A percentile compares a stretch with the other conserved stretches of the same genome.
These are phyloP conservation scores for Populus alba DNA, from an alignment of 345 rosid species.

Conservation along the genomic window DNA sequence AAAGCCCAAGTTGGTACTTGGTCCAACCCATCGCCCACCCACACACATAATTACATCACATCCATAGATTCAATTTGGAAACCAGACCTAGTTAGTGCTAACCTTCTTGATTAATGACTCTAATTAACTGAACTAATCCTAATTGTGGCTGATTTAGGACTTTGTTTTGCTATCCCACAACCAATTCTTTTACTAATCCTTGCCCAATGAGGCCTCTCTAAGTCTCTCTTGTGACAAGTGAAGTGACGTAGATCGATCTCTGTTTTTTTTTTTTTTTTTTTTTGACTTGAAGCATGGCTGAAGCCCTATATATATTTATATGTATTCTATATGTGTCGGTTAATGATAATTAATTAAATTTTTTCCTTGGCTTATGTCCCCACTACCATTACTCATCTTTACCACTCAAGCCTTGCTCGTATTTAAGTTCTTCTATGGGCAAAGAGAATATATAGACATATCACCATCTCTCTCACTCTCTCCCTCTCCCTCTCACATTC, in stretches of 20 bases:
- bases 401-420: neutral
- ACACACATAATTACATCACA: neutral
- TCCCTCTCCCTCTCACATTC: constrained; percentile 15
- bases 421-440: constrained; percentile 22
- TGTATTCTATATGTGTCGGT: neutral
- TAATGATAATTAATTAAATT: neutral
- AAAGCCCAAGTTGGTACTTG: constrained; percentile 30
- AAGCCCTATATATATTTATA: neutral
- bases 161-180: neutral
- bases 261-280: too few relatives aligned
- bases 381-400: constrained; percentile 4
- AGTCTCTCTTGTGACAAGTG: constrained; percentile 14
- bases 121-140: neutral
- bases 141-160: neutral
- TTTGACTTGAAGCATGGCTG: neutral
- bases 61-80: neutral
- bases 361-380: constrained; percentile 5
- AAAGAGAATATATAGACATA: constrained; percentile 42
- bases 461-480: constrained; percentile 32
- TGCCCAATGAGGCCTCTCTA: constrained; percentile 11
- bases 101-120: neutral
- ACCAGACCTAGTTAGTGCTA: too few relatives aligned
- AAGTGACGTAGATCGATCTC: constrained; percentile 8
- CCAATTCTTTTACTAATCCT: neutral
- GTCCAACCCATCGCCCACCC: constrained; percentile 42